phyloP scores from a whole-genome alignment of 1,284 basidiomycete species.

The Cerrena zonata region DNA sequence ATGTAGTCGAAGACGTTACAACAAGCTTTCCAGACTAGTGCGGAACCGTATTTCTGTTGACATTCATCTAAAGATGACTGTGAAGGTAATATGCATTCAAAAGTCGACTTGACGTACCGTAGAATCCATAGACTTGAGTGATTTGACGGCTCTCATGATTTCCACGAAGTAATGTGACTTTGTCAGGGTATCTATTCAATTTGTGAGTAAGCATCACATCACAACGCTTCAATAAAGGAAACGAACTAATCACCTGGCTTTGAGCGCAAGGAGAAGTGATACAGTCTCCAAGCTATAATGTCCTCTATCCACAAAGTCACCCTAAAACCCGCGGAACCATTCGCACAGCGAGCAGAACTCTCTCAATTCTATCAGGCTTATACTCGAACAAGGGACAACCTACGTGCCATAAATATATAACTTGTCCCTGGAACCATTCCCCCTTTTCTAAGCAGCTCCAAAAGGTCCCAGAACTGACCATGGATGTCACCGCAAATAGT shows the following conservation, averaged over 20 bases:
- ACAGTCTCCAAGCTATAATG: constrained; percentile 97
- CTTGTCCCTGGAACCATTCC: constrained; percentile 85
- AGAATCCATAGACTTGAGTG: constrained; percentile 97
- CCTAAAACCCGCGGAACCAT: constrained; percentile 43
- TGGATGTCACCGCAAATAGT: constrained; percentile 94
- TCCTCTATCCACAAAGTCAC: constrained; percentile 95
- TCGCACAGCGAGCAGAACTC: constrained; percentile 18
- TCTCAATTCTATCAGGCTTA: constrained; percentile 4
- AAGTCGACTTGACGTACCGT: constrained; percentile 55
- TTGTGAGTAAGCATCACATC: not conserved
- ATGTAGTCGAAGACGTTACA: constrained; percentile 93
- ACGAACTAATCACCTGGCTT: constrained; percentile 65
- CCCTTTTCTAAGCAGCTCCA: constrained; percentile 86
- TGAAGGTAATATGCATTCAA: constrained; percentile 1
- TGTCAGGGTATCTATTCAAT: constrained; percentile 78
- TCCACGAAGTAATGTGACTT: constrained; percentile 84
- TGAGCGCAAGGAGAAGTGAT: constrained; percentile 81
- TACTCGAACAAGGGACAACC: constrained; percentile 28
- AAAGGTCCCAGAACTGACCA: constrained; percentile 92
- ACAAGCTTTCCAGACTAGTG: constrained; percentile 92
- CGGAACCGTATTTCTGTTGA: constrained; percentile 92
- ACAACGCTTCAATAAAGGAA: not conserved
- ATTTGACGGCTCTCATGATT: constrained; percentile 97
- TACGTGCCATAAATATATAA: constrained; percentile 96
- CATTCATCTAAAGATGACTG: constrained; percentile 79